Conservation (phyloP, 345 rosid species). For the Gossypium anomalum region DNA sequence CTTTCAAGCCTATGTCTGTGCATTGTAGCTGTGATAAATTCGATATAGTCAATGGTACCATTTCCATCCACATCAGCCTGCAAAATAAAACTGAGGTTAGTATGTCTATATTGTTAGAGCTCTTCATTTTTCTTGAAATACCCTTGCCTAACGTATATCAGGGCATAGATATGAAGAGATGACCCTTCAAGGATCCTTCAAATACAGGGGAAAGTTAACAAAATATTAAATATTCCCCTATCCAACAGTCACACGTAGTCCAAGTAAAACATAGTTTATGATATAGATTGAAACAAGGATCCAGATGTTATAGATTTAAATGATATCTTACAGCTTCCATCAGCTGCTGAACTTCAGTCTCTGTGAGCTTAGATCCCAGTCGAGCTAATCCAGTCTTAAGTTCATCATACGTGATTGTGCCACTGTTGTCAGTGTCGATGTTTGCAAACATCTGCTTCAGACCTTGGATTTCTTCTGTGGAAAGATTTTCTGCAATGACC, state of each 20-base stretch:
- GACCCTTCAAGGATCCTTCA: too few relatives aligned
- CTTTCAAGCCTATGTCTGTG: conserved; percentile 75
- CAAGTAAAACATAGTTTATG: too few relatives aligned
- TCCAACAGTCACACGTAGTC: too few relatives aligned
- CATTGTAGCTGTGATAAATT: conserved; percentile 86
- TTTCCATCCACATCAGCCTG: conserved; percentile 94
- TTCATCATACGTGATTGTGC: conserved; percentile 80
- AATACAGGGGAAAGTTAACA: neutral
- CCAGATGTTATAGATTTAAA: neutral
- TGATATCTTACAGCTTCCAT: conserved; percentile 75
- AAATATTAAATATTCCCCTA: neutral
- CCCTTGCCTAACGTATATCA: neutral
- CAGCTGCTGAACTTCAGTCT: conserved; percentile 73
- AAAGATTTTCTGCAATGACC: conserved; percentile 83
- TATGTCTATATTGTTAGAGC: neutral
- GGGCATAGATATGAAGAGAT: neutral
- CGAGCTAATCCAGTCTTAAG: conserved; percentile 68
- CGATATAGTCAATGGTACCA: conserved; percentile 77
- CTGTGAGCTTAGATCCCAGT: conserved; percentile 76
- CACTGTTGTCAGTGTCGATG: conserved; percentile 82
- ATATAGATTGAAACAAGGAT: neutral
- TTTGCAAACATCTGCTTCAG: conserved; percentile 72
- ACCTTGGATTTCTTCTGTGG: conserved; percentile 76
- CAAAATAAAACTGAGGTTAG: neutral
- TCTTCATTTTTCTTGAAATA: too few relatives aligned